Base-by-base conservation (phyloP, 2,329 filamentous ascomycete genomes). In the Dactylonectria estremocensis region DNA sequence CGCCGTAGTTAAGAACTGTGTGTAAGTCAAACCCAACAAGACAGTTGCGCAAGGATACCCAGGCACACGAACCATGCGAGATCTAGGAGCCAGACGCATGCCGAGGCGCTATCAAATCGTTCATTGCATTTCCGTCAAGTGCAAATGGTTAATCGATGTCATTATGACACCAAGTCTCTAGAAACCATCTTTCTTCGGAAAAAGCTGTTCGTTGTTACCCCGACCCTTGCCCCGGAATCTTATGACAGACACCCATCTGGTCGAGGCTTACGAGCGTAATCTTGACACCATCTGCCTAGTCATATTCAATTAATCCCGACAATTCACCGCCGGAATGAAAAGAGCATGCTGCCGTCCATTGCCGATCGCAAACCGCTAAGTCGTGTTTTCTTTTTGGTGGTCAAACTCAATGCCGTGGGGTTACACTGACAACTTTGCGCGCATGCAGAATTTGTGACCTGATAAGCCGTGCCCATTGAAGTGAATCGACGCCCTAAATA, bases 401-500 rank as follows among this genome's bases (percentile, higher is more conserved):
- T 35, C 18, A 18, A n/a, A 10, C 50, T 16, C 28, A 52, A 52
- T 22, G n/a, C 18, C n/a, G 14, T 10, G 35, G 31, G 63, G 63
- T 66, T 66, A 37, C 63, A 61, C 45, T 37, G 45, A 40, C 24
- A 43, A 31, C 31, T 45, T 35, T 40, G 46, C 24, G 7, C 7
- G 10, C n/a, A 37, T 28, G 18, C 16, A 54, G 50, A 37, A 50
- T 43, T 8, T 7, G 50, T 45, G 28, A 35, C n/a, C 31, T 56
- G 55, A 61, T 46, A 33, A 45, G 28, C 20, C 20, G 37, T 16
- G 45, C 24, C 22, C 16, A 31, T 33, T 9, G 18, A 18, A 43
- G 14, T 9, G 7, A 40, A 31, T 13, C n/a, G 10, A 35, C 18
- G 2, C 48, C 24, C 24, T 28, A 31, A 31, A 10, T 10, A 53